Evolutionary conservation across 2,329 filamentous ascomycete genomes (phyloP), one percentile per base, ranked within the genome.

Genomic region (Colletotrichum karsti): DNA sequence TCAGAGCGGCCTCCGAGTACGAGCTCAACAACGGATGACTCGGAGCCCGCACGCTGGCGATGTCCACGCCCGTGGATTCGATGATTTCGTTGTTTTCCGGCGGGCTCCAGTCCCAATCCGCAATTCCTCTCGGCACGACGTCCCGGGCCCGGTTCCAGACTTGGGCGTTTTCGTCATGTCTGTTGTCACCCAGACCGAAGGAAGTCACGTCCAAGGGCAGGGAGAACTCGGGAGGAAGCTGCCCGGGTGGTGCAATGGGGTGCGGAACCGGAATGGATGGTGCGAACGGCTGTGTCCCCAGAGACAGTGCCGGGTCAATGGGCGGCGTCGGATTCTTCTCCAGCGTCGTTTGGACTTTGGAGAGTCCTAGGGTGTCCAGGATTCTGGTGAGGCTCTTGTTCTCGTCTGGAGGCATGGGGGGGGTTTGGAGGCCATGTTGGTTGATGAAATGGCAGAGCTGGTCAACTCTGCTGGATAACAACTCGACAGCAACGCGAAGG

Each of bases 391-490:
- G 63, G 48, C 46, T 61, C 22, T 65, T 61, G 48, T 50, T 56
- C 10, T 73, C 73, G 18, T 73, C 70, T 26, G 67, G 60, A 15
- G 63, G 37, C 81, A 82, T 82, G 0, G 71, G 69, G 1, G 81
- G 81, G 2, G 78, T 77, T 30, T 79, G 73, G 3, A 82, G 72
- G 4, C 79, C 79, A 70, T 80, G 74, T 18, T 81, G 78, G 48
- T 76, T 69, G n/a, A 83, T 82, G 30, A 82, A 83, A 24, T 79
- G 77, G 63, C 72, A 75, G 18, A 80, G 71, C 35, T 61, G 63
- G 13, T 61, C 28, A 26, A 65, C 63, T 30, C 63, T 65, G 30
- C 48, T 24, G 3, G 63, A 61, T 1, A 65, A 48, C 37, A 65
- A 20, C 15, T 65, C 63, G n/a, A 65, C 56, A 12, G 63, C 63